Percentiles rank a stretch among this genome's conserved stretches.
These are phyloP conservation scores for Schoenoplectus triqueter DNA, from an alignment of 202 grass and related monocot species.

Conservation along the genomic window DNA sequence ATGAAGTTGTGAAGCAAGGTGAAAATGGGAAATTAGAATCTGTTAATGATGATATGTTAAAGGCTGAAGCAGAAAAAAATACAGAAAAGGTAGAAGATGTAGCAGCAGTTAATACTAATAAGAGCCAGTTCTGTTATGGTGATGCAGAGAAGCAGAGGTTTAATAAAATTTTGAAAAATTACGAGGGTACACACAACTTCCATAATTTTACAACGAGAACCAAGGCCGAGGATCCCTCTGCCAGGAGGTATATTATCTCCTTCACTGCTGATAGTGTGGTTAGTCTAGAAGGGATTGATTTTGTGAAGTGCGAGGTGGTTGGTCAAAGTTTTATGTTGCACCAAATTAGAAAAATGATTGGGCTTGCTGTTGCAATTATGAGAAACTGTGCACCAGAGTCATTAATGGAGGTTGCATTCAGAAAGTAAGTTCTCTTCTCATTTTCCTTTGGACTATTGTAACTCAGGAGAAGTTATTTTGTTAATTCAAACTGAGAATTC, in stretches of 20 bases:
- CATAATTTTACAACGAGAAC: slow-evolving; percentile 96
- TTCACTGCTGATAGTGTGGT: slow-evolving; percentile 67
- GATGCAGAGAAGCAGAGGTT: slow-evolving; percentile 66
- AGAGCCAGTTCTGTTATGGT: slow-evolving; percentile 58
- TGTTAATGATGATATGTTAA: slow-evolving; percentile 25
- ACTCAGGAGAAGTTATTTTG: background rate
- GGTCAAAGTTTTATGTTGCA: slow-evolving; percentile 98
- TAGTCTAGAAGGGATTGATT: slow-evolving; percentile 77
- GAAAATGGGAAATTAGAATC: slow-evolving; percentile 39
- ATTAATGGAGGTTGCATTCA: slow-evolving; percentile 67
- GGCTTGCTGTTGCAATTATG: slow-evolving; percentile 79
- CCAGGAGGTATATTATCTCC: slow-evolving; percentile 90
- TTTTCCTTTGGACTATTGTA: background rate
- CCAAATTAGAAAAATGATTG: slow-evolving; percentile 88
- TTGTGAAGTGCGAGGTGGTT: slow-evolving; percentile 87
- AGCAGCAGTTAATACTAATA: slow-evolving; percentile 29
- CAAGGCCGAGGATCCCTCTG: slow-evolving; percentile 89
- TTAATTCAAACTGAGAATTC: background rate
- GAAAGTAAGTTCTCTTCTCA: slow-evolving; percentile 60
- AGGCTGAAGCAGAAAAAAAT: slow-evolving; percentile 32
- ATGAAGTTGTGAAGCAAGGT: slow-evolving; percentile 18
- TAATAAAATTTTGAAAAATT: slow-evolving; percentile 68
- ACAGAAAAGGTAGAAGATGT: slow-evolving; percentile 42
- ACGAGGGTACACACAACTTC: slow-evolving; percentile 95
- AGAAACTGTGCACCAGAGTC: slow-evolving; percentile 77